Evolutionary conservation across 805 yeast genomes (phyloP).

Genomic region (Suhomyces prunicola): DNA sequence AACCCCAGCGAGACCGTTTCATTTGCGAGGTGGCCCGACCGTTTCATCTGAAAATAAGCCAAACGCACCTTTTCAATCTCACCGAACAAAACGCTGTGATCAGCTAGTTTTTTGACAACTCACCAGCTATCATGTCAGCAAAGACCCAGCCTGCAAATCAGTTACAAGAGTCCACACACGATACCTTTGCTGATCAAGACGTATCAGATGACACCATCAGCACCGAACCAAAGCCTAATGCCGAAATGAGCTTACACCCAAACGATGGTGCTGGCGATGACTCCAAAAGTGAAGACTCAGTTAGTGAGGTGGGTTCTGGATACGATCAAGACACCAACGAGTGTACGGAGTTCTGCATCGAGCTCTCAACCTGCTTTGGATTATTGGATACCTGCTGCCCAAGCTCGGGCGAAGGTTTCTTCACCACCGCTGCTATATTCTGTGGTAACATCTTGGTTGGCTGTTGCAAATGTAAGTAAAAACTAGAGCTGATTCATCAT

Average conservation of each 20-base stretch:
- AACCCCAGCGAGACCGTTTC: neutral
- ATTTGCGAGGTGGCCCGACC: neutral
- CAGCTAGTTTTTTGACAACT: neutral
- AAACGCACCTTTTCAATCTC: neutral
- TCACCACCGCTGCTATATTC: constrained; percentile 34
- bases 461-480: constrained; percentile 25
- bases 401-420: constrained; percentile 38
- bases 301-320: constrained; percentile 30
- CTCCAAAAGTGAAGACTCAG: constrained; percentile 12
- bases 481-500: neutral
- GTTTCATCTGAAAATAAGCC: neutral
- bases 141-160: neutral
- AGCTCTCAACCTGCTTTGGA: constrained; percentile 38
- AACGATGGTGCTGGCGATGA: neutral
- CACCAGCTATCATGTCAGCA: neutral
- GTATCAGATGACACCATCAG: neutral
- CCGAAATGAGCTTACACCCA: constrained; percentile 3
- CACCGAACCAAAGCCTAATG: constrained; percentile 5
- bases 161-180: neutral
- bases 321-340: constrained; percentile 37
- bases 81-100: neutral
- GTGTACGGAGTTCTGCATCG: constrained; percentile 42
- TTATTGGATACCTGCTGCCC: constrained; percentile 41
- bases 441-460: constrained; percentile 34
- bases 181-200: neutral